Base-by-base conservation (phyloP, 1,139 yeast genomes). In the Suhomyces bolitotheri region DNA sequence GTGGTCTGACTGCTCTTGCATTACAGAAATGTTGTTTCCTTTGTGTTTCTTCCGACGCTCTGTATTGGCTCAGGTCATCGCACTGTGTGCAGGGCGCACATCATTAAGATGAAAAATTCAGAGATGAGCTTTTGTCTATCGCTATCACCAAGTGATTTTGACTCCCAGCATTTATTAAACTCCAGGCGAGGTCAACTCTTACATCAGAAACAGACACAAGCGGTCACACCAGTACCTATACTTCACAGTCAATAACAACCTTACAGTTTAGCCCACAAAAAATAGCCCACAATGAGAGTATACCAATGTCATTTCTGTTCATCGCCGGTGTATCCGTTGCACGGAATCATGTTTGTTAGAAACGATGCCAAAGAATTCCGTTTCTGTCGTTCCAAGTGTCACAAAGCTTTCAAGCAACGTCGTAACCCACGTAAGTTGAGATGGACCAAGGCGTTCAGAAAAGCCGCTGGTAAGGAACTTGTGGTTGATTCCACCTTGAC, bases 381-480 rank as follows among this genome's bases (percentile, higher is more conserved):
- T 55, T 92, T 92, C 71, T 92, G 99, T 63, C 88, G 97, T 63
- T 89, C 97, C 47, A 92, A 94, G 64, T 92, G 99, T 70, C 98
- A 92, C 70, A 88, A 89, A 62, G 85, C 92, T 40, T 92, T 92
- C 81, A 92, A 92, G 66, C 95, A 89, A 73, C 90, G 96, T 75
- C 84, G 99, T 68, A 92, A 92, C 71, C 99, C 99, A 53, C 84
- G 99, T 71, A 92, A 92, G 68, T 82, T 90, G 65, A 84, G 79
- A 69, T 92, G 98, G 98, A 92, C 98, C 42, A 92, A 94, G 66
- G 97, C 98, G 1, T 92, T 94, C 78, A 82, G 99, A 71, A 92
- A 92, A 66, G 96, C 97, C 43, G 97, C 97, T 34, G 99, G 99
- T 55, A 92, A 92, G 64, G 99, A 92, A 63, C 79, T 92, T 74